Evolutionary conservation across 2,329 filamentous ascomycete species (phyloP), one percentile per base, ranked within the genome.

Genomic region (Sordariomycetes sp.): DNA sequence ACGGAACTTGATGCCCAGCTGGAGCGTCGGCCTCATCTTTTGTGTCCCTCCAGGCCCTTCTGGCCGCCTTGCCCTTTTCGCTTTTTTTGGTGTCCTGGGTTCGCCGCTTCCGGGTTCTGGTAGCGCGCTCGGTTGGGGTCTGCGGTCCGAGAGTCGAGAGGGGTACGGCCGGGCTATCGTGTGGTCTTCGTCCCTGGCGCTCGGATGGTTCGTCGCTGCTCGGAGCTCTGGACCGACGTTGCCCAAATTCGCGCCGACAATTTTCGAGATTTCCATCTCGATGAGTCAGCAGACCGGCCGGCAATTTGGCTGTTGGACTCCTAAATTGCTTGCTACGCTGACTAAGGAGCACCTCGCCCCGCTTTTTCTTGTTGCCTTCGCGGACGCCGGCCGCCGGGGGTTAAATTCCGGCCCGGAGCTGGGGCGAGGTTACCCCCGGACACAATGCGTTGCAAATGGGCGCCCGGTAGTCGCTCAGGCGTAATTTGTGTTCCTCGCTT

Each of bases 1-100:
- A 71, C 85, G 81, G 66, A 90, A 80, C 59, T 81, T 80, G 65
- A 83, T 74, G 64, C 80, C 78, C 65, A 95, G 84, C 62, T 75
- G 69, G 65, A 81, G 76, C 17, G 87, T 88, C 58, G 87, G 81
- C 69, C 82, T 79, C 84, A 88, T 89, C 61, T 68, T 74, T 8
- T 20, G 10, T 2, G 5, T 24, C n/a, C 45, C 20, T 10, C n/a
- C n/a, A 2, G n/a, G 15, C 10, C 39, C 17, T 7, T 45, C 39
- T n/a, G 13, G 17, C 5, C 39, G 15, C 12, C 15, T 42, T n/a
- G n/a, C n/a, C n/a, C n/a, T 12, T 3, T 13, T 42, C 17, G 12
- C 36, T 42, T 42, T n/a, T 42, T 42, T 42, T 42, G 12, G 15
- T 45, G 13, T 45, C 2, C 39, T 45, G 28, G 28, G 28, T 8